A percentile compares a stretch with the other conserved stretches of the same genome.
Conservation (phyloP, 208 protist species). For the Acanthamoeba castellanii region DNA sequence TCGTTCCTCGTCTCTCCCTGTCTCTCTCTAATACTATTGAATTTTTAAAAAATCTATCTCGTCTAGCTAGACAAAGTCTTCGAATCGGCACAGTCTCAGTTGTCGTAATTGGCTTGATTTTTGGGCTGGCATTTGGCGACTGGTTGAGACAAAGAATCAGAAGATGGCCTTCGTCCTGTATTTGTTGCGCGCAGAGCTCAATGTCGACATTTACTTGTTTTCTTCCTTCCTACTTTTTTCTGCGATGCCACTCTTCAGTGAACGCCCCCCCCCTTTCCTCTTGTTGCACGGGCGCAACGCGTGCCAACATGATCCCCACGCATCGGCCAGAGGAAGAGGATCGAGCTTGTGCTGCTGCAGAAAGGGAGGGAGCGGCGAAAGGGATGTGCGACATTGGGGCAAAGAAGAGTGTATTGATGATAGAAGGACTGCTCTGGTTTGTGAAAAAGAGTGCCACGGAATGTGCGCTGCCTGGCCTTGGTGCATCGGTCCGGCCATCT, state of each 20-base stretch:
- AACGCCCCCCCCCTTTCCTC: not conserved
- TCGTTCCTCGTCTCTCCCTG: not conserved
- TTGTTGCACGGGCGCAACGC: too few relatives aligned
- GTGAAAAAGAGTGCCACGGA: too few relatives aligned
- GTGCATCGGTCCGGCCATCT: not conserved
- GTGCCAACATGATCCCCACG: too few relatives aligned
- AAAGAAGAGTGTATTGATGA: too few relatives aligned
- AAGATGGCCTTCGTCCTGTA: not conserved
- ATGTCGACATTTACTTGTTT: not conserved
- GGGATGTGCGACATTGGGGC: too few relatives aligned
- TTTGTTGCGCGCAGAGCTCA: not conserved
- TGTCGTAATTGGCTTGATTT: conserved; percentile 33
- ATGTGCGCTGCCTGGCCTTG: not conserved
- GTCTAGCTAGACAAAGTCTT: not conserved
- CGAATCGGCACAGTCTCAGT: conserved; percentile 18
- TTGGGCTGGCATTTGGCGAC: conserved; percentile 44
- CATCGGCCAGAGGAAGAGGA: too few relatives aligned
- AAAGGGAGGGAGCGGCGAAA: too few relatives aligned
- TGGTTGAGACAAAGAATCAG: conserved; percentile 42
- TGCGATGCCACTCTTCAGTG: not conserved
- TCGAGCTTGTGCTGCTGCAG: too few relatives aligned
- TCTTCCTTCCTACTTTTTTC: conserved; percentile 12
- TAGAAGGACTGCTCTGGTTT: too few relatives aligned
- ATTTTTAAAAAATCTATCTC: conserved; percentile 11
- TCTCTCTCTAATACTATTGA: conserved; percentile 1